Evolutionary conservation across 83 land plant species (phyloP).

Genomic region (Picea engelmannii): DNA sequence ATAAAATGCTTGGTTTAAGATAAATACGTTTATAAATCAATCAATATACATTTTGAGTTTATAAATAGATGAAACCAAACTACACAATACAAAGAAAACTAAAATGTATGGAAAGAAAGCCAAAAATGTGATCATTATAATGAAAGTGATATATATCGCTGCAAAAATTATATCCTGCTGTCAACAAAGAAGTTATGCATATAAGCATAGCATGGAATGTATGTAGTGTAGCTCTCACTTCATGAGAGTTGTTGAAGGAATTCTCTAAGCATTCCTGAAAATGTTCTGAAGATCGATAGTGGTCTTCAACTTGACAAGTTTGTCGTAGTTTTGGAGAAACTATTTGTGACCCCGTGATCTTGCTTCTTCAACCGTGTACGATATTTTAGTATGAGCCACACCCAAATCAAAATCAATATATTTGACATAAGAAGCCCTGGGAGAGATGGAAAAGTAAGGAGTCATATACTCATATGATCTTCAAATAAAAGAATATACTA

Average conservation of each 20-base stretch:
- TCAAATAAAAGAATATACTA: conserved; percentile 21
- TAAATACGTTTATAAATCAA: too few relatives aligned
- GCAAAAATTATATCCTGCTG: too few relatives aligned
- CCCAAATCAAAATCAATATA: conserved; percentile 45
- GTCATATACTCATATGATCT: conserved; percentile 30
- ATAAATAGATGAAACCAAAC: too few relatives aligned
- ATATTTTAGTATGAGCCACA: background rate
- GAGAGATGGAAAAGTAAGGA: conserved; percentile 26
- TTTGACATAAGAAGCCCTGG: conserved; percentile 13
- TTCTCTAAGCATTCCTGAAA: conserved; percentile 41
- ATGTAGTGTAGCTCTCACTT: conserved; percentile 16
- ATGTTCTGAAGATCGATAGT: conserved; percentile 35
- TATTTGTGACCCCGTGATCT: conserved; percentile 37
- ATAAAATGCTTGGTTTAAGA: too few relatives aligned
- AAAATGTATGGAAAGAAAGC: too few relatives aligned
- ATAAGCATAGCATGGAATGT: too few relatives aligned
- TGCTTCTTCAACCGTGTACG: conserved; percentile 4
- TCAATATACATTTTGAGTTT: too few relatives aligned
- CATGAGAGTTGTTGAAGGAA: conserved; percentile 35
- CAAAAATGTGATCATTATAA: too few relatives aligned
- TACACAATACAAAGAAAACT: too few relatives aligned
- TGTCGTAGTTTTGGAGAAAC: conserved; percentile 16
- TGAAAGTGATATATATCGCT: too few relatives aligned
- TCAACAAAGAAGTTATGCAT: too few relatives aligned
- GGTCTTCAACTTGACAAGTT: conserved; percentile 23